Base-by-base conservation (phyloP, 768 basidiomycete species). In the Boletus eberwhitei region DNA sequence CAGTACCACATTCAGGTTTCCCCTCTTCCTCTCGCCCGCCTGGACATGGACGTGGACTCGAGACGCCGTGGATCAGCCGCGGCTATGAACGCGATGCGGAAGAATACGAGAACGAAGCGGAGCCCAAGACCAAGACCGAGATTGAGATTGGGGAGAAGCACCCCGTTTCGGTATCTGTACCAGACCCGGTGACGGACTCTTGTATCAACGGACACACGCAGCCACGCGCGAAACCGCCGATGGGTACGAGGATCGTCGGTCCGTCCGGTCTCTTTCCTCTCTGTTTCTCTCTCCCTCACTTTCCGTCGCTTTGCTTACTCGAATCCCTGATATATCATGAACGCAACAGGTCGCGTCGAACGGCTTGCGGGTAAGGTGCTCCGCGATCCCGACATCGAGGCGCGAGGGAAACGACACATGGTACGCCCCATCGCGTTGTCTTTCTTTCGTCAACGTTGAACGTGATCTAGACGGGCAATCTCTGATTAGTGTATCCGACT, bases 51-150 rank as follows among this genome's bases (percentile, higher is more conserved):
- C 9, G 2, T 19, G 12, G 7, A 21, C 19, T 0, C 5, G 13
- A 19, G 4, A 3, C 6, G 12, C 16, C 14, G 22, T 21, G 19
- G 17, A 31, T 47, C 8, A 57, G 63, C 37, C 52, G 41, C 4
- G 64, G 64, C 7, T 64, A 66, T 19, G 64, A 64, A 29, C 64
- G 64, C 19, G 64, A 64, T 31, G 52, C 8, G 22, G 64, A 64
- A 2, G 64, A 64, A 32, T 58, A 48, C n/a, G 47, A 47, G 9
- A 4, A 36, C 5, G 4, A 14, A 16, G 16, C 31, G 31, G 31
- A 32, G 31, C 11, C 3, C 9, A 11, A 32, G 40, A 7, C 3
- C 9, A 11, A 32, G 40, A 7, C 13, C 3, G 14, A 24, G n/a
- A 7, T 3, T 2, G 26, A 44, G 43, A 19, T 6, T 17, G 43